Evolutionary conservation across 129 eudicot genomes (phyloP).

Genomic region (Sambucus nigra): DNA sequence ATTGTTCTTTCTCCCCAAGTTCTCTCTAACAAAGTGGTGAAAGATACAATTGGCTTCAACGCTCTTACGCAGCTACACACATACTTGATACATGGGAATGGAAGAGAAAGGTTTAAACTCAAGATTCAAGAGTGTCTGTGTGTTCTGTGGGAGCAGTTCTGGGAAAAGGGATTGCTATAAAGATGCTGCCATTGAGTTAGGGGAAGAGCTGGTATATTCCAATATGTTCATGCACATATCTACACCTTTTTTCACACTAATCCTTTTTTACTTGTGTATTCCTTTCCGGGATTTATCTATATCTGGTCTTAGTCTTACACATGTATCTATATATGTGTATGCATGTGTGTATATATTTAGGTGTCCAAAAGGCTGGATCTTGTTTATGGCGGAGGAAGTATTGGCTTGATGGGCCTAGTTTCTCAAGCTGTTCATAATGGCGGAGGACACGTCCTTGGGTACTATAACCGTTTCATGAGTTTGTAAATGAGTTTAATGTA

Average conservation of each 20-base stretch:
- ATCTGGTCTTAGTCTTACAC: not conserved
- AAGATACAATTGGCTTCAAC: too few relatives aligned
- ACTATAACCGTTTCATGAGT: not conserved
- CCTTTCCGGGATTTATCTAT: not conserved
- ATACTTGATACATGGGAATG: too few relatives aligned
- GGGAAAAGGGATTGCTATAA: slow-evolving; percentile 62
- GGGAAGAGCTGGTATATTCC: slow-evolving; percentile 47
- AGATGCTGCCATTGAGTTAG: slow-evolving; percentile 65
- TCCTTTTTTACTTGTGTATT: not conserved
- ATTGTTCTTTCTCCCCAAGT: too few relatives aligned
- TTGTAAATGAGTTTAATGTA: not conserved
- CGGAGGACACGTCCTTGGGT: slow-evolving; percentile 82
- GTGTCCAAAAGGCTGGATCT: slow-evolving; percentile 57
- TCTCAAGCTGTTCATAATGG: slow-evolving; percentile 60
- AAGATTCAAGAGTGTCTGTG: slow-evolving; percentile 66
- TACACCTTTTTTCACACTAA: not conserved
- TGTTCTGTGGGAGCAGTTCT: slow-evolving; percentile 74
- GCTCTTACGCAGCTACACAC: too few relatives aligned
- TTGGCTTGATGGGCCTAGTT: slow-evolving; percentile 66
- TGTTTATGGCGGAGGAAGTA: slow-evolving; percentile 81
- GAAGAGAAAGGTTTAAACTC: slow-evolving; percentile 28
- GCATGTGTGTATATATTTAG: slow-evolving; percentile 19
- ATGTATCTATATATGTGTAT: not conserved
- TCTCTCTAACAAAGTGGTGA: too few relatives aligned
- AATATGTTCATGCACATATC: not conserved